phyloP scores from a whole-genome alignment of 2,329 filamentous ascomycete species.

The Lecanicillium sp. region DNA sequence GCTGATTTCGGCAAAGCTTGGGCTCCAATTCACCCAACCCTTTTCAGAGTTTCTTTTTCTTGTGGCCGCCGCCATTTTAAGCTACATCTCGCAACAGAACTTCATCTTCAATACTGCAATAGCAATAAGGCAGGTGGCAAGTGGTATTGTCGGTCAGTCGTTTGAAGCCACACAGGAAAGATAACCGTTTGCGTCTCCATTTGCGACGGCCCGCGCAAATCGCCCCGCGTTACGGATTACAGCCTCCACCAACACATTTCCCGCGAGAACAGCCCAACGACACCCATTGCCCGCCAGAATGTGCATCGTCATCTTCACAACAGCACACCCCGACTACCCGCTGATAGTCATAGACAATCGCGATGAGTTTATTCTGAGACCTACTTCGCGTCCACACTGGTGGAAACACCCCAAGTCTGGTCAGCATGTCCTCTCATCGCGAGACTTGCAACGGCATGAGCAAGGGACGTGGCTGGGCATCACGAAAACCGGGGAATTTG shows the following conservation, averaged over 20 bases:
- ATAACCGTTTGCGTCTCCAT: no score
- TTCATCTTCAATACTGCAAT: no score
- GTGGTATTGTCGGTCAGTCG: no score
- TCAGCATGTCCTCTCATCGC: constrained; percentile 46
- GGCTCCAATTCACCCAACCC: no score
- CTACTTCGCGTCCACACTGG: constrained; percentile 57
- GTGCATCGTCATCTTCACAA: constrained; percentile 73
- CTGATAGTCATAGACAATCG: constrained; percentile 72
- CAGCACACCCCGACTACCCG: constrained; percentile 66
- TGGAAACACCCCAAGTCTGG: constrained; percentile 42
- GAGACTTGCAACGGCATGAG: constrained; percentile 54
- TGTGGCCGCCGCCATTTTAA: no score
- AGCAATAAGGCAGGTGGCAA: no score
- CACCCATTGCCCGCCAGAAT: constrained; percentile 37
- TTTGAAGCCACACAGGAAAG: no score
- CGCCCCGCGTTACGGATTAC: no score
- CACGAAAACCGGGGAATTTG: constrained; percentile 50
- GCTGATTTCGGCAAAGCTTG: no score
- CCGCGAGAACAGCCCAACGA: background rate
- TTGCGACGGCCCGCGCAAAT: no score
- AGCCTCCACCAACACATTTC: no score
- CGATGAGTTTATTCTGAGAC: constrained; percentile 62
- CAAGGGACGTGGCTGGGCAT: constrained; percentile 61
- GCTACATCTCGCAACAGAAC: no score
- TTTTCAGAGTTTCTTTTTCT: background rate